Base-by-base conservation (phyloP, 371 early-diverging fungal species). In the Chytridiales sp. region DNA sequence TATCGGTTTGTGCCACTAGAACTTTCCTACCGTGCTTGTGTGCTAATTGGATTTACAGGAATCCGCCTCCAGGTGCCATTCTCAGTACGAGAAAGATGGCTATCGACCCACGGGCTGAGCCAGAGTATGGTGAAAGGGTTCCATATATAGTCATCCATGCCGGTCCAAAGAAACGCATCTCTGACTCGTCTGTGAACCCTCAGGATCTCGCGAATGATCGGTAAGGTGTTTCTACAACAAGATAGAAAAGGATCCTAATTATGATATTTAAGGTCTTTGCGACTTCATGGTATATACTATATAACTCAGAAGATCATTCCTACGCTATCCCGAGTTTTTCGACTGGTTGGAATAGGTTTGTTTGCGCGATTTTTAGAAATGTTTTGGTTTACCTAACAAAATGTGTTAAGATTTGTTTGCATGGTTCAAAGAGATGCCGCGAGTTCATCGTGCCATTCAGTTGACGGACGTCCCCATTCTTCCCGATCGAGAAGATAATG, bases 51-150 rank as follows among this genome's bases (percentile, higher is more conserved):
- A 47, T 43, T 62, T 62, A 22, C 29, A 68, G 58, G 43, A 67
- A 58, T 11, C 69, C 74, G 1, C 90, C 92, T 6, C 86, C 93
- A 15, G 93, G 93, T 1, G 95, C 91, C 4, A 56, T 80, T 5
- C 78, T 95, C 0, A 84, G 86, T 29, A 77, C 69, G 8, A 69
- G 80, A 21, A 70, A 74, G 39, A 90, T 92, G 85, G 66, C 75
- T n/a, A 15, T 55, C 4, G 91, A 92, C 64, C 76, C 73, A 6
- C 74, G 90, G 0, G 76, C 87, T 0, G 90, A 86, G 59, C 93
- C 94, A 0, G 87, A 91, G 54, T 83, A 90, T 59, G 90, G 89
- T 1, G 92, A 94, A 59, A 83, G 96, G 2, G 89, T 93, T 1
- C 92, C 96, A 0, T 94, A 88, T 50, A 82, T 94, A 1, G 89